These are phyloP conservation scores for Leccinum olivaceopallidum DNA, from an alignment of 768 basidiomycete species.

Conservation along the genomic window DNA sequence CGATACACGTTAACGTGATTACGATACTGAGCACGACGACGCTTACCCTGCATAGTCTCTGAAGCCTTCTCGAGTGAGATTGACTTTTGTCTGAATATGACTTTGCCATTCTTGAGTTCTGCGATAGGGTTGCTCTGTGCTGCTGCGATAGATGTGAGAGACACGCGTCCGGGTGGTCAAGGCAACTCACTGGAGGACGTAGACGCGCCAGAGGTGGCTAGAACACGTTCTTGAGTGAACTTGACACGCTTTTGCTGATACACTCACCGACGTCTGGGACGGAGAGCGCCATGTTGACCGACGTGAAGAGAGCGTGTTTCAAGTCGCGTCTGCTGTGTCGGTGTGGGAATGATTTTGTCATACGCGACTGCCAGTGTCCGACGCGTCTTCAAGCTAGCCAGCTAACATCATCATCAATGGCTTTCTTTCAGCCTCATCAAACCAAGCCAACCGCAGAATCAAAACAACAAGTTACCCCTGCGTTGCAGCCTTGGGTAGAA, in stretches of 20 bases:
- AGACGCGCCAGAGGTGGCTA: conserved; percentile 17
- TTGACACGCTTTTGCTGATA: neutral
- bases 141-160: conserved; percentile 27
- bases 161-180: neutral
- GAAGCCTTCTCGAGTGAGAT: conserved; percentile 75
- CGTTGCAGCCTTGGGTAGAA: conserved; percentile 94
- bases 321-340: conserved; percentile 26
- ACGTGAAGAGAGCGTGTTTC: conserved; percentile 11
- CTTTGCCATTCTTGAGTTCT: conserved; percentile 77
- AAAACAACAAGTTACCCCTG: conserved; percentile 53
- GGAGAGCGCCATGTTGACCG: conserved; percentile 23
- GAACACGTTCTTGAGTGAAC: conserved; percentile 2
- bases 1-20: conserved; percentile 3
- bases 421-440: conserved; percentile 61
- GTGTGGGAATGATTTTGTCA: neutral
- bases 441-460: conserved; percentile 39
- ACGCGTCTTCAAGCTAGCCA: conserved; percentile 32
- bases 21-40: conserved; percentile 3
- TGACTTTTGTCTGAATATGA: conserved; percentile 73
- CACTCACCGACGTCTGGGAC: conserved; percentile 19
- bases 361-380: conserved; percentile 40
- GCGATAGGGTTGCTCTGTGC: conserved; percentile 45
- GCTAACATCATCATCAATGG: conserved; percentile 41
- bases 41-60: conserved; percentile 77
- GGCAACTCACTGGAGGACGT: conserved; percentile 19